phyloP scores from a whole-genome alignment of 495 filamentous ascomycete genomes.

The Daldinia vernicosa region DNA sequence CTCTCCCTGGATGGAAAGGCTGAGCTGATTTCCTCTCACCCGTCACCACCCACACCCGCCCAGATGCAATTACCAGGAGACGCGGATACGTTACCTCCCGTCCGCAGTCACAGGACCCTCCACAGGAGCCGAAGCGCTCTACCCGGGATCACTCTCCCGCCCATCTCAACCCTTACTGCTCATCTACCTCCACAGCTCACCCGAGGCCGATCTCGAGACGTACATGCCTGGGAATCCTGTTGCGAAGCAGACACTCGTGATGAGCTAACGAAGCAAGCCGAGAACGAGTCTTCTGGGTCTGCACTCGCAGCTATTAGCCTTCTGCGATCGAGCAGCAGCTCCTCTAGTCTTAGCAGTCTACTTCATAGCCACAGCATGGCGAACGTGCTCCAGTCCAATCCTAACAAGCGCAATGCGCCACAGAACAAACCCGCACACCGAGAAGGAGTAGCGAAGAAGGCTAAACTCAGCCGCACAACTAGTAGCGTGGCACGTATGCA shows the following conservation, averaged over 20 bases:
- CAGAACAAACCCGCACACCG: constrained; percentile 56
- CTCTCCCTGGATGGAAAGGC: constrained; percentile 85
- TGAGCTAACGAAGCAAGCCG: constrained; percentile 73
- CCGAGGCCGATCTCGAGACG: constrained; percentile 80
- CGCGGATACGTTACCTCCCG: constrained; percentile 55
- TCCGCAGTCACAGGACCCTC: constrained; percentile 62
- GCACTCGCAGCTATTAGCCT: constrained; percentile 75
- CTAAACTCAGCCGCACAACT: constrained; percentile 68
- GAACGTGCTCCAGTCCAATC: constrained; percentile 58
- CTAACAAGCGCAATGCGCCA: constrained; percentile 67
- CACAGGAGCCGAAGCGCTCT: constrained; percentile 63
- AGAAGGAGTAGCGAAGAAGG: constrained; percentile 64
- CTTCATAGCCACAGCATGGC: constrained; percentile 49
- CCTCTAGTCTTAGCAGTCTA: constrained; percentile 50
- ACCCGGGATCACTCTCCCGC: constrained; percentile 58
- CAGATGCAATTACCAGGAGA: constrained; percentile 36
- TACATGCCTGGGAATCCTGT: constrained; percentile 84
- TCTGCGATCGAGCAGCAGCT: constrained; percentile 71
- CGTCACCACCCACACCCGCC: constrained; percentile 71
- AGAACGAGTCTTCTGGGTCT: constrained; percentile 75
- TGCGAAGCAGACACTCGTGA: constrained; percentile 77
- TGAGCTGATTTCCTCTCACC: constrained; percentile 73
- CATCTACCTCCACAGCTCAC: constrained; percentile 63
- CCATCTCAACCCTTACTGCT: constrained; percentile 64
- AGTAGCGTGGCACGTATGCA: constrained; percentile 77